phyloP scores from a whole-genome alignment of 2,329 filamentous ascomycete species.

The Achaetomium macrosporum region DNA sequence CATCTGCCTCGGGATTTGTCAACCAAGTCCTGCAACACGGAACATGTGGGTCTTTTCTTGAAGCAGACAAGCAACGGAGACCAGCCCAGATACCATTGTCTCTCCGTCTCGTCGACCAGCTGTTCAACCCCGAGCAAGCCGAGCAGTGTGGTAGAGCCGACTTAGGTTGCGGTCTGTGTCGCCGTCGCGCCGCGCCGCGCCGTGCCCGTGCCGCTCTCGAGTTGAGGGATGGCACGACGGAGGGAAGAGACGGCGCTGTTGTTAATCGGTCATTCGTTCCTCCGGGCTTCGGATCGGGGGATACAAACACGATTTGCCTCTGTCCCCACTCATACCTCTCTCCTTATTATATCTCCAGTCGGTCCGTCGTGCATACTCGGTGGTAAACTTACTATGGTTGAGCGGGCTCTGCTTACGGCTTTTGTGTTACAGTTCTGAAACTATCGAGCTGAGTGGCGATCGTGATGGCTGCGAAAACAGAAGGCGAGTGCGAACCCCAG shows the following conservation, averaged over 20 bases:
- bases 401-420: not conserved
- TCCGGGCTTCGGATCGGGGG: not conserved
- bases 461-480: too few species aligned
- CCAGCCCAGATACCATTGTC: too few species aligned
- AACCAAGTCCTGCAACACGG: too few species aligned
- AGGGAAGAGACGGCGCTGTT: not conserved
- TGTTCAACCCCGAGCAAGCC: too few species aligned
- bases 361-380: too few species aligned
- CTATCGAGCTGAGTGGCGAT: too few species aligned
- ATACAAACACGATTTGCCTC: not conserved
- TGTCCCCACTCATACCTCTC: not conserved
- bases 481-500: too few species aligned
- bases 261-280: not conserved
- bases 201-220: constrained; percentile 2
- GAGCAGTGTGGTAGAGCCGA: not conserved
- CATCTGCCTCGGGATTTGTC: not conserved
- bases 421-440: too few species aligned
- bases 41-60: too few species aligned
- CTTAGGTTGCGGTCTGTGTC: not conserved
- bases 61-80: not conserved
- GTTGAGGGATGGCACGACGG: not conserved
- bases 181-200: not conserved
- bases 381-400: too few species aligned
- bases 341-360: not conserved
- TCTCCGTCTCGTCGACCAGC: too few species aligned